A percentile compares a stretch with the other conserved stretches of the same genome.
Conservation (phyloP, 2,329 filamentous ascomycete species). For the Xylaria sp. region DNA sequence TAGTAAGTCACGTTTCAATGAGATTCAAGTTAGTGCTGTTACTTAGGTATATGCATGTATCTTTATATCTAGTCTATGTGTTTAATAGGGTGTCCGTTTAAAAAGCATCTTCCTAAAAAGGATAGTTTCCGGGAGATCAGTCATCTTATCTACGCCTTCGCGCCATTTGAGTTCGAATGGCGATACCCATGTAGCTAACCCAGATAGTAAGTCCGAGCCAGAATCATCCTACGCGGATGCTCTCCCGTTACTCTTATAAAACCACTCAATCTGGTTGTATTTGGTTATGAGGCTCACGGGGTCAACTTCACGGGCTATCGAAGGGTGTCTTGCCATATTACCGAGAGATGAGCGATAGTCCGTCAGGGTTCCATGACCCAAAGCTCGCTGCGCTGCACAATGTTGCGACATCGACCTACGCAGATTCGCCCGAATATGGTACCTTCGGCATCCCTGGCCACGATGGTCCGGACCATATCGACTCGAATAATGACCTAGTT, state of each 20-base stretch:
- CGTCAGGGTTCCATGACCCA: constrained; percentile 21
- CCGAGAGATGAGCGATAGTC: constrained; percentile 31
- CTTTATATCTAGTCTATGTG: background rate
- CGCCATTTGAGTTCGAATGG: constrained; percentile 32
- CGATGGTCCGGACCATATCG: constrained; percentile 7
- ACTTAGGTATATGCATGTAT: background rate
- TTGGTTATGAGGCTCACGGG: background rate
- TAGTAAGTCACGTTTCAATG: too few species aligned
- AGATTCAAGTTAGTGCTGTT: too few species aligned
- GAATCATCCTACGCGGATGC: constrained; percentile 3
- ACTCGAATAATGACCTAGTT: constrained; percentile 57
- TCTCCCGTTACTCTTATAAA: background rate
- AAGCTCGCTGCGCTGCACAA: constrained; percentile 18
- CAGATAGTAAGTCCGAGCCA: background rate
- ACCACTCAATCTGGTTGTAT: background rate
- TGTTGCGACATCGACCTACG: constrained; percentile 25
- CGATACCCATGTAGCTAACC: constrained; percentile 22
- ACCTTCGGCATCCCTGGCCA: constrained; percentile 28
- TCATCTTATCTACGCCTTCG: constrained; percentile 12
- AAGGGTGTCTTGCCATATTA: constrained; percentile 18
- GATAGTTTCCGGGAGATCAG: background rate
- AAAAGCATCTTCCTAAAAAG: background rate
- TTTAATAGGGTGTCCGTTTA: background rate
- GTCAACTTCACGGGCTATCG: constrained; percentile 1
- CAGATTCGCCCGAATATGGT: constrained; percentile 34